Evolutionary conservation across 768 basidiomycete species (phyloP).

Genomic region (Baorangia bicolor): DNA sequence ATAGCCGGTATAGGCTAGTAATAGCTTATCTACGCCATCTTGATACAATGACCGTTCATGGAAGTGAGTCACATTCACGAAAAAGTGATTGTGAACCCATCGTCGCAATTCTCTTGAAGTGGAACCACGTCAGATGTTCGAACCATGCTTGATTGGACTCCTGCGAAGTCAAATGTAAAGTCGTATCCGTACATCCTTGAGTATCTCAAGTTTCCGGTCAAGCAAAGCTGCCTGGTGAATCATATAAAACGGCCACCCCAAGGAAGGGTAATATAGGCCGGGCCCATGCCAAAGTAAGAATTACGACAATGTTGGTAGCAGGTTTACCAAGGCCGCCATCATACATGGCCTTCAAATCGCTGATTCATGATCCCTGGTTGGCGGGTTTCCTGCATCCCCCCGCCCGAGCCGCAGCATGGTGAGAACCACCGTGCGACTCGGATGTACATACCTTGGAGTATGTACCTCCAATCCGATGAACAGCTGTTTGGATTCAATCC

Average conservation of each 20-base stretch:
- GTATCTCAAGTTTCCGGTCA: neutral
- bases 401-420: neutral
- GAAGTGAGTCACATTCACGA: neutral
- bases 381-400: neutral
- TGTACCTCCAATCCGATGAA: neutral
- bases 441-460: neutral
- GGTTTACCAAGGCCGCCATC: neutral
- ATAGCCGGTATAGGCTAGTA: no score
- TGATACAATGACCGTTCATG: neutral
- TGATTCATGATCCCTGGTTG: neutral
- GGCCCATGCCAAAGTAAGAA: neutral
- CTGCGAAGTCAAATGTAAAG: no score
- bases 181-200: no score
- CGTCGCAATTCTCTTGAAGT: neutral
- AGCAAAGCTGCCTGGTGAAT: neutral
- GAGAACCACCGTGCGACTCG: neutral
- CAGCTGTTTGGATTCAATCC: neutral
- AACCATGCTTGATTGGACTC: neutral
- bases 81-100: neutral
- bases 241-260: neutral
- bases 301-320: neutral
- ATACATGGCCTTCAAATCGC: neutral
- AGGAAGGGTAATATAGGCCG: neutral
- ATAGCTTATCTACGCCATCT: neutral
- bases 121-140: neutral